These are phyloP conservation scores for Solanum sejunctum DNA, from an alignment of 257 asterid genomes.

Conservation along the genomic window DNA sequence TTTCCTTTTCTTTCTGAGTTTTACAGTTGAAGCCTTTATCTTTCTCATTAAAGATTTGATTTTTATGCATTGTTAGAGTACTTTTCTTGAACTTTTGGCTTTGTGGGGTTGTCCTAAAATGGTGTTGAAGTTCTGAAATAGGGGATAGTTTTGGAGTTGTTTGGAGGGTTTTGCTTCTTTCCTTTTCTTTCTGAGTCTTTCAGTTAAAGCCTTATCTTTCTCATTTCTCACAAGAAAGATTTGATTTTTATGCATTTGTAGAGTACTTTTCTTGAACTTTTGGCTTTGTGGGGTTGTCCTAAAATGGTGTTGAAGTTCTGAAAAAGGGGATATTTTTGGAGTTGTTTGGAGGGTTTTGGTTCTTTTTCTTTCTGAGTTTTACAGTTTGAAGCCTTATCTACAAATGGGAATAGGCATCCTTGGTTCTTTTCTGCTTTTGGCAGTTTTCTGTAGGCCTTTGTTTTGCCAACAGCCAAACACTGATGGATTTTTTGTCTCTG, in stretches of 20 bases:
- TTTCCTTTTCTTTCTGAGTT: neutral
- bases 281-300: conserved; percentile 4
- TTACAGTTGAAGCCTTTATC: conserved; percentile 4
- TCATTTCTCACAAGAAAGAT: neutral
- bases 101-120: conserved; percentile 7
- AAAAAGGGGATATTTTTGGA: neutral
- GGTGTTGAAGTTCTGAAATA: conserved; percentile 2
- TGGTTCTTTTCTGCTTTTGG: conserved; percentile 27
- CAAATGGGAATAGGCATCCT: conserved; percentile 44
- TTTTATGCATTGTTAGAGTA: neutral
- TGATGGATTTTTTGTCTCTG: conserved; percentile 51
- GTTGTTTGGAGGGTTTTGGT: conserved; percentile 4
- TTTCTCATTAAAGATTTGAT: neutral
- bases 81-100: neutral
- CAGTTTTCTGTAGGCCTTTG: conserved; percentile 26
- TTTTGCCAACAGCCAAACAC: conserved; percentile 44
- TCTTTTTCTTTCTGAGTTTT: neutral
- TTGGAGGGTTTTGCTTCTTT: conserved; percentile 4
- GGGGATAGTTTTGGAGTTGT: neutral
- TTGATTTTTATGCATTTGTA: neutral
- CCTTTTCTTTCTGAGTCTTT: neutral
- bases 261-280: neutral
- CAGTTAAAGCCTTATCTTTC: conserved; percentile 2
- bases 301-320: conserved; percentile 4
- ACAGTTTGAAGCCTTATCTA: conserved; percentile 4